A percentile compares a stretch with the other conserved stretches of the same genome.
These are phyloP conservation scores for Microbotryomycetes sp. DNA, from an alignment of 1,284 basidiomycete species.

Conservation along the genomic window DNA sequence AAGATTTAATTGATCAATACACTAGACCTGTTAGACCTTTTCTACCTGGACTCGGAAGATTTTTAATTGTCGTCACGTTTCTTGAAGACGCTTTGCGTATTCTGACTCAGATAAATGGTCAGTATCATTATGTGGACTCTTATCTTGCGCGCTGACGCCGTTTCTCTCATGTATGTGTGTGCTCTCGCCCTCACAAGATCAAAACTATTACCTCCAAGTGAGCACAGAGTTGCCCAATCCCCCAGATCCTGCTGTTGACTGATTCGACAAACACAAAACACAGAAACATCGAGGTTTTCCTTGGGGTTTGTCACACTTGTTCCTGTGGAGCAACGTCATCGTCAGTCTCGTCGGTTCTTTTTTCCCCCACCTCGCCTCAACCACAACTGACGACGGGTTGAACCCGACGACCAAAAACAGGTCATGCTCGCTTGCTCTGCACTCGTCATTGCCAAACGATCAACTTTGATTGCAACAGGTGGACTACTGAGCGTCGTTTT, in stretches of 20 bases:
- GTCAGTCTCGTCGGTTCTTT: conserved; percentile 52
- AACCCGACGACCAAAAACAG: conserved; percentile 48
- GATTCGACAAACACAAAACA: too few relatives aligned
- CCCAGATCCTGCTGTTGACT: too few relatives aligned
- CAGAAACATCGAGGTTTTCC: conserved; percentile 78
- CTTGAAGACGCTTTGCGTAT: conserved; percentile 84
- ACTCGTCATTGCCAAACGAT: conserved; percentile 78
- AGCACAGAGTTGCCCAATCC: too few relatives aligned
- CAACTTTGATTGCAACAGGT: conserved; percentile 80
- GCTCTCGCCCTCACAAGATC: conserved; percentile 87
- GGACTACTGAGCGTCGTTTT: conserved; percentile 87
- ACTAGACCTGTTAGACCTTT: conserved; percentile 91
- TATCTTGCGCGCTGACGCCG: background rate
- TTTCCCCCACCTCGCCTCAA: too few relatives aligned
- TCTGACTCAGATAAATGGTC: conserved; percentile 28
- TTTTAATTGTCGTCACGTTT: conserved; percentile 97
- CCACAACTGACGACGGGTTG: too few relatives aligned
- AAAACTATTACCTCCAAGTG: conserved; percentile 86
- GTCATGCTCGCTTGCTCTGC: conserved; percentile 84
- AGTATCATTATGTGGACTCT: background rate
- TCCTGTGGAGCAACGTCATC: conserved; percentile 84
- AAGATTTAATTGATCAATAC: conserved; percentile 88
- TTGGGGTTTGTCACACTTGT: conserved; percentile 87
- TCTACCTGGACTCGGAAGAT: conserved; percentile 88
- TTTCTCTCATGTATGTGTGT: background rate